Evolutionary conservation across 345 rosid genomes (phyloP).

Genomic region (Pistacia atlantica): DNA sequence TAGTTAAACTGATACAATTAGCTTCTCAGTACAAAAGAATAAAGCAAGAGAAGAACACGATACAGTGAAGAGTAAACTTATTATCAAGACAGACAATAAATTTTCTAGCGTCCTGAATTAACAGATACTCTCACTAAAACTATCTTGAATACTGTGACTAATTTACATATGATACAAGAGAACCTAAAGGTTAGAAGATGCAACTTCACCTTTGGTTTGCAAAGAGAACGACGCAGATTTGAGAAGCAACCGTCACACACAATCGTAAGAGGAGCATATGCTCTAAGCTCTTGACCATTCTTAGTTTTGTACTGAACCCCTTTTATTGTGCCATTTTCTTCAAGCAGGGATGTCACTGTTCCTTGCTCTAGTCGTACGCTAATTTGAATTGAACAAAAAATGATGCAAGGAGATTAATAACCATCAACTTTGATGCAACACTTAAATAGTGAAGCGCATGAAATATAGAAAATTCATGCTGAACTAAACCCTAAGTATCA

Average conservation of each 20-base stretch:
- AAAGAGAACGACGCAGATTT: conserved; percentile 54
- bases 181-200: background rate
- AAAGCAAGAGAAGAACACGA: conserved; percentile 6
- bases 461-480: background rate
- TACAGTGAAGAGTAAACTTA: background rate
- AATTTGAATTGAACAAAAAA: conserved; percentile 8
- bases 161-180: background rate
- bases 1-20: background rate
- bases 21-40: background rate
- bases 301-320: conserved; percentile 62
- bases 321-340: conserved; percentile 51
- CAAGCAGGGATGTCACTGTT: conserved; percentile 47
- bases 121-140: background rate
- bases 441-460: background rate
- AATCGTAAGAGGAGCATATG: conserved; percentile 56
- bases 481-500: background rate
- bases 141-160: background rate
- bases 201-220: conserved; percentile 51
- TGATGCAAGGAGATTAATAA: conserved; percentile 8
- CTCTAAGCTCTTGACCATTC: conserved; percentile 40
- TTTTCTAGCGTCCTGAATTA: background rate
- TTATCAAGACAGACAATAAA: background rate
- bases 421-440: background rate
- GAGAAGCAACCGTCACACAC: conserved; percentile 71
- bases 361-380: conserved; percentile 57